Base-by-base conservation (phyloP, 148 eudicot species). In the Simmondsia chinensis region DNA sequence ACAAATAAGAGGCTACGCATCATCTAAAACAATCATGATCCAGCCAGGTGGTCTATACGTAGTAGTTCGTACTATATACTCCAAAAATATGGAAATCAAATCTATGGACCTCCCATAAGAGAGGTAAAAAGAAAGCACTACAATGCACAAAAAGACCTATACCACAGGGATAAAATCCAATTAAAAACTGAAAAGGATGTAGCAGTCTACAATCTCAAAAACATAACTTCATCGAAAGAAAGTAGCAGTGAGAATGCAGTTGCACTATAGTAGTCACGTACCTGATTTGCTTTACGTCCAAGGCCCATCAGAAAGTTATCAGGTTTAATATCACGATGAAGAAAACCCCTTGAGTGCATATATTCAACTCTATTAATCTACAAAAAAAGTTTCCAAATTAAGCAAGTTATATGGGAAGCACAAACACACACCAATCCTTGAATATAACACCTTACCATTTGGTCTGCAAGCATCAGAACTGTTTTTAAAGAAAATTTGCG, bases 211-310 rank as follows among this genome's bases (percentile, higher is more conserved):
- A n/a, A n/a, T n/a, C n/a, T n/a, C n/a, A n/a, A n/a, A n/a, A n/a
- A n/a, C n/a, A n/a, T n/a, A n/a, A n/a, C n/a, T n/a, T n/a, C n/a
- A n/a, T n/a, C n/a, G n/a, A n/a, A n/a, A n/a, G n/a, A n/a, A 12
- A 39, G 20, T 0, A 6, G 9, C 6, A 40, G 1, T 19, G 0
- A 17, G n/a, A 17, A 6, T 17, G 14, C 12, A 13, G 7, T 6
- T 13, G 16, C 31, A 13, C 4, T 30, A 53, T 4, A 9, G 24
- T 32, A 13, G 6, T n/a, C 23, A 32, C n/a, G 41, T 57, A 91
- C 97, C 97, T 85, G 97, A 68, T 91, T 85, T 56, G 95, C 99
- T 80, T 91, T 91, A 32, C 95, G 94, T 43, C 95, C 99, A 45
- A 85, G 72, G 54, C 97, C 97, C 95, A 91, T 91, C 36, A 91